A percentile compares a stretch with the other conserved stretches of the same genome.
phyloP scores from a whole-genome alignment of 1,284 basidiomycete genomes.

The Moniliophthora roreri region DNA sequence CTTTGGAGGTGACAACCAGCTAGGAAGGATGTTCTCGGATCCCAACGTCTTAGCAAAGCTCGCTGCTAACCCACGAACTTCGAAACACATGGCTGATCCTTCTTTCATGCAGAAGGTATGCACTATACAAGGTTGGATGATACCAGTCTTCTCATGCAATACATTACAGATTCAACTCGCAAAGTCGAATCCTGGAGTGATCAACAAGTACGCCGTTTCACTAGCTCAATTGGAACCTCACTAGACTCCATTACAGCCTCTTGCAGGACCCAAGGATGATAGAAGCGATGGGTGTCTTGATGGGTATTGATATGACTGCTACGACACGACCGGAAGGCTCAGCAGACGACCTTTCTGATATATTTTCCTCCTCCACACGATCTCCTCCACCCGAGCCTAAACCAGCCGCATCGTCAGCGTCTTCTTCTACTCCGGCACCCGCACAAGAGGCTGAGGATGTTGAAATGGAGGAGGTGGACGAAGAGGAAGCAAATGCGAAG shows the following conservation, averaged over 20 bases:
- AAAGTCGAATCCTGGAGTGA: slow-evolving; percentile 64
- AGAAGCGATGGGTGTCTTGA: slow-evolving; percentile 87
- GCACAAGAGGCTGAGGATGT: slow-evolving; percentile 52
- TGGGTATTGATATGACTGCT: slow-evolving; percentile 93
- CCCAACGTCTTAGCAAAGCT: slow-evolving; percentile 85
- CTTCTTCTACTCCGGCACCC: slow-evolving; percentile 36
- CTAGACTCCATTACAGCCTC: slow-evolving; percentile 32
- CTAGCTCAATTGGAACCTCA: neutral
- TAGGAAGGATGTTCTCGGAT: slow-evolving; percentile 85
- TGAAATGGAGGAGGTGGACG: slow-evolving; percentile 60
- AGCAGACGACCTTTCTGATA: slow-evolving; percentile 72
- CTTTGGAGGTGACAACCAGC: slow-evolving; percentile 46
- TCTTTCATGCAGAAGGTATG: slow-evolving; percentile 70
- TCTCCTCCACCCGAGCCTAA: slow-evolving; percentile 37
- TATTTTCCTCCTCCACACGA: slow-evolving; percentile 35
- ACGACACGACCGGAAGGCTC: slow-evolving; percentile 86
- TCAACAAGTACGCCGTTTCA: slow-evolving; percentile 41
- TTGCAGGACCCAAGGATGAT: slow-evolving; percentile 91
- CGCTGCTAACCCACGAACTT: slow-evolving; percentile 83
- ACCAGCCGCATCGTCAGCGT: slow-evolving; percentile 41
- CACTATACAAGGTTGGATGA: neutral
- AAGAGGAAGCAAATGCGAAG: slow-evolving; percentile 67
- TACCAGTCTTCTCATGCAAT: neutral
- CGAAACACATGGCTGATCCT: slow-evolving; percentile 82
- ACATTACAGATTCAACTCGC: slow-evolving; percentile 38